phyloP scores from a whole-genome alignment of 177 flowering plant genomes.

The Vitis hybrid region DNA sequence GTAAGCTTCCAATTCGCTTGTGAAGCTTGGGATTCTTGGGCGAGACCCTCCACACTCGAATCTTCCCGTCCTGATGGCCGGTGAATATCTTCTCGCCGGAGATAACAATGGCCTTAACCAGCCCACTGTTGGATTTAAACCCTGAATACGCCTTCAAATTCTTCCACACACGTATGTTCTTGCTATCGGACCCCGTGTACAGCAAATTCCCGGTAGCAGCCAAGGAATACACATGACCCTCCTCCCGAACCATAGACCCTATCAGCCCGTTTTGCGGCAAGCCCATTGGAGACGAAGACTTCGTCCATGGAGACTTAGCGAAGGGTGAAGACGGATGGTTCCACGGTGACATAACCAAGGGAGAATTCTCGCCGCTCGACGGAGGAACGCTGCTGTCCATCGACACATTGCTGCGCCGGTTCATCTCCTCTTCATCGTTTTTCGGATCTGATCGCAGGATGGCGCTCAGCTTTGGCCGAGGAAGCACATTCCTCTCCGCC shows the following conservation, averaged over 20 bases:
- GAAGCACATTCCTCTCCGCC: slow-evolving; percentile 7
- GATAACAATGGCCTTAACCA: slow-evolving; percentile 52
- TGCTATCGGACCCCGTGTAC: slow-evolving; percentile 60
- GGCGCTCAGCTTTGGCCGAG: not conserved
- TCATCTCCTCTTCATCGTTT: too few relatives aligned
- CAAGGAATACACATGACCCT: slow-evolving; percentile 53
- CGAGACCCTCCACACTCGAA: slow-evolving; percentile 48
- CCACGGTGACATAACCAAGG: slow-evolving; percentile 52
- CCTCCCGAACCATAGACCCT: slow-evolving; percentile 51
- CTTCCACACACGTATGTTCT: slow-evolving; percentile 54
- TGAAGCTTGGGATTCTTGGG: slow-evolving; percentile 12
- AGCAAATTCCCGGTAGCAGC: slow-evolving; percentile 44
- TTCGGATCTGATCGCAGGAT: too few relatives aligned
- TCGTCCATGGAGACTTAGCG: slow-evolving; percentile 56
- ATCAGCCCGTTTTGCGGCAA: slow-evolving; percentile 31
- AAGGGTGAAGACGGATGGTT: slow-evolving; percentile 42
- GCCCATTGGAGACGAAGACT: slow-evolving; percentile 1
- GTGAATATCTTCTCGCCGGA: slow-evolving; percentile 41
- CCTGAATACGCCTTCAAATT: slow-evolving; percentile 44
- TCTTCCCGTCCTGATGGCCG: slow-evolving; percentile 67
- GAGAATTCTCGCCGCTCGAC: slow-evolving; percentile 30
- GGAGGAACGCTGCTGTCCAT: not conserved
- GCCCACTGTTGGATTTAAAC: slow-evolving; percentile 51
- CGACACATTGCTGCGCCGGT: too few relatives aligned
- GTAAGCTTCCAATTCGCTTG: slow-evolving; percentile 39